phyloP scores from a whole-genome alignment of 2,329 filamentous ascomycete genomes.

The Helotiales sp. region DNA sequence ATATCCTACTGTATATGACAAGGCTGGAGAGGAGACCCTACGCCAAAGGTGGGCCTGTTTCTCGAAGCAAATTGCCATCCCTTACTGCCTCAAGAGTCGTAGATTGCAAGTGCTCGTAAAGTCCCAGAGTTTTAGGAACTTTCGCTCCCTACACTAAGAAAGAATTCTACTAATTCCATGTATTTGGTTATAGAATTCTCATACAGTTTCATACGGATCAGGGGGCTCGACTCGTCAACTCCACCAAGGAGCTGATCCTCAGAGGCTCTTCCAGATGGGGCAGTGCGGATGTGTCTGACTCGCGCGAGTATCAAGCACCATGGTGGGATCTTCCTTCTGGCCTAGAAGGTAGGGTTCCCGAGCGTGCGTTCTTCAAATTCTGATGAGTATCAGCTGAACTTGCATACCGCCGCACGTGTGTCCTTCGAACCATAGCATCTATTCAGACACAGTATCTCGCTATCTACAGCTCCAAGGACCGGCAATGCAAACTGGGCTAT shows the following conservation, averaged over 20 bases:
- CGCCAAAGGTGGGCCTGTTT: no score
- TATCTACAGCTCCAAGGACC: conserved; percentile 65
- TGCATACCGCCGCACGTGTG: conserved; percentile 61
- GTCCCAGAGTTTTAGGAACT: no score
- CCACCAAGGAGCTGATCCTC: conserved; percentile 65
- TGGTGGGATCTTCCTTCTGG: conserved; percentile 75
- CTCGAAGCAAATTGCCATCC: no score
- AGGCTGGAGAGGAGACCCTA: conserved; percentile 61
- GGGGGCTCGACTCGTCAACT: conserved; percentile 57
- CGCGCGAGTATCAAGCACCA: conserved; percentile 41
- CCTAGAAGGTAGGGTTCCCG: conserved; percentile 55
- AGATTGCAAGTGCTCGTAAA: no score
- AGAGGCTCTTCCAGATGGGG: conserved; percentile 55
- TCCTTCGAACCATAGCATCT: conserved; percentile 69
- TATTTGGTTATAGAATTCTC: no score
- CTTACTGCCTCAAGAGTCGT: no score
- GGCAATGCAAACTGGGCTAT: conserved; percentile 73
- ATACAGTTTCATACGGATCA: conserved; percentile 66
- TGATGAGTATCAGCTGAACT: conserved; percentile 55
- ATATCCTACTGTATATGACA: conserved; percentile 50
- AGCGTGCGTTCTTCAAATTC: not conserved
- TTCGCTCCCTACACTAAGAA: no score
- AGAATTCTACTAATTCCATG: no score
- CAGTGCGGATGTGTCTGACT: conserved; percentile 31
- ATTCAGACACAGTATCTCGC: conserved; percentile 66